Conservation (phyloP, 2,329 filamentous ascomycete genomes). For the Colletotrichum cordylinicola region DNA sequence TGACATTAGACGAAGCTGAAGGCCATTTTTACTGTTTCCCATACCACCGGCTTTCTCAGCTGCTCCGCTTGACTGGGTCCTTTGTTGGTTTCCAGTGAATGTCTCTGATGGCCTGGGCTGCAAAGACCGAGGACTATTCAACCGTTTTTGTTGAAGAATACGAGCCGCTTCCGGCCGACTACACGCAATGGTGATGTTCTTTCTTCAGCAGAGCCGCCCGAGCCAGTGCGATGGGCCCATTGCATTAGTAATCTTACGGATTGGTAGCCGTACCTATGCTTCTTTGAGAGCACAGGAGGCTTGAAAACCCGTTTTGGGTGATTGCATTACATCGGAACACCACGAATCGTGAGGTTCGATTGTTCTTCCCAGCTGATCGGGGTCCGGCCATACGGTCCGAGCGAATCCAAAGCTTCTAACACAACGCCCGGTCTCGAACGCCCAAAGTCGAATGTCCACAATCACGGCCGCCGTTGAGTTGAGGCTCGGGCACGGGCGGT, state of each 20-base stretch:
- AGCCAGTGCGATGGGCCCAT: background rate
- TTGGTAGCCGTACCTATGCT: background rate
- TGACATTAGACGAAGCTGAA: conserved; percentile 8
- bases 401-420: background rate
- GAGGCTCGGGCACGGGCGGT: background rate
- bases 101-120: background rate
- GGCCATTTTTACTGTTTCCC: background rate
- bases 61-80: background rate
- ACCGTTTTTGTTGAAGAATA: background rate
- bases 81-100: background rate
- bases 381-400: background rate
- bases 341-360: background rate
- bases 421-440: background rate
- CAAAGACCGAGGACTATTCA: background rate
- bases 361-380: background rate
- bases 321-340: background rate
- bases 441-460: background rate
- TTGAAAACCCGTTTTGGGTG: background rate
- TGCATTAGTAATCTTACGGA: background rate
- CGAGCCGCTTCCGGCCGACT: background rate
- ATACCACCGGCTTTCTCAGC: background rate
- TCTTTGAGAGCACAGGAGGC: background rate
- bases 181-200: background rate
- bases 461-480: background rate
- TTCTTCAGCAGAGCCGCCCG: conserved; percentile 5